phyloP scores from a whole-genome alignment of 768 basidiomycete species.

The Lactarius vividus region DNA sequence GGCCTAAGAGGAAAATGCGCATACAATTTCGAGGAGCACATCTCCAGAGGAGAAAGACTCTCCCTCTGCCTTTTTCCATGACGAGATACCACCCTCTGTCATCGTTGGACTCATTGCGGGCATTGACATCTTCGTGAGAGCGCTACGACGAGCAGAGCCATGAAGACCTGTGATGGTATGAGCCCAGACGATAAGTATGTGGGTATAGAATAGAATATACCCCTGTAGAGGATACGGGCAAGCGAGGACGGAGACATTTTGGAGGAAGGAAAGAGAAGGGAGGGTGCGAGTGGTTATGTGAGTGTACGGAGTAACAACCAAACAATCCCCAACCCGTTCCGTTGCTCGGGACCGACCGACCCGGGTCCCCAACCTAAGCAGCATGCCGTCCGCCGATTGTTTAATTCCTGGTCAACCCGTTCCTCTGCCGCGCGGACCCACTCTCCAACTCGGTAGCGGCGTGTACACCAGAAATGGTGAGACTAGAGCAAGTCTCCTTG shows the following conservation, averaged over 20 bases:
- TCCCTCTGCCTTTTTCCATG: constrained; percentile 97
- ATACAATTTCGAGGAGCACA: constrained; percentile 92
- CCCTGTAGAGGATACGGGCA: constrained; percentile 63
- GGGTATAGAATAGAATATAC: constrained; percentile 63
- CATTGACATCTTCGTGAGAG: constrained; percentile 88
- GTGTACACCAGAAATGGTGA: constrained; percentile 62
- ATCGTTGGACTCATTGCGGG: constrained; percentile 99
- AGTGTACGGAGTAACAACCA: constrained; percentile 28
- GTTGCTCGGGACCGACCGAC: neutral
- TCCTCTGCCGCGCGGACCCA: constrained; percentile 50
- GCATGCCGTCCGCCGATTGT: constrained; percentile 35
- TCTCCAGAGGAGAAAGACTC: constrained; percentile 87
- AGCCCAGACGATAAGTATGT: constrained; percentile 47
- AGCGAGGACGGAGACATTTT: constrained; percentile 58
- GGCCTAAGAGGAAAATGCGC: constrained; percentile 32
- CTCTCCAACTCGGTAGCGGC: constrained; percentile 60
- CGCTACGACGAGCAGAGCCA: constrained; percentile 72
- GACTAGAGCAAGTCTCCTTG: constrained; percentile 68
- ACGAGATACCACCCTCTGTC: constrained; percentile 98
- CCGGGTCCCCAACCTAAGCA: neutral
- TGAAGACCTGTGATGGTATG: constrained; percentile 61
- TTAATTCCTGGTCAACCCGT: constrained; percentile 83
- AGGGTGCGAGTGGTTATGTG: constrained; percentile 28
- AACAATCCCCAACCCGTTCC: constrained; percentile 26
- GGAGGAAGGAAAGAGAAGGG: constrained; percentile 15